Evolutionary conservation across 805 yeast species (phyloP).

Genomic region (Priceomyces carsonii): DNA sequence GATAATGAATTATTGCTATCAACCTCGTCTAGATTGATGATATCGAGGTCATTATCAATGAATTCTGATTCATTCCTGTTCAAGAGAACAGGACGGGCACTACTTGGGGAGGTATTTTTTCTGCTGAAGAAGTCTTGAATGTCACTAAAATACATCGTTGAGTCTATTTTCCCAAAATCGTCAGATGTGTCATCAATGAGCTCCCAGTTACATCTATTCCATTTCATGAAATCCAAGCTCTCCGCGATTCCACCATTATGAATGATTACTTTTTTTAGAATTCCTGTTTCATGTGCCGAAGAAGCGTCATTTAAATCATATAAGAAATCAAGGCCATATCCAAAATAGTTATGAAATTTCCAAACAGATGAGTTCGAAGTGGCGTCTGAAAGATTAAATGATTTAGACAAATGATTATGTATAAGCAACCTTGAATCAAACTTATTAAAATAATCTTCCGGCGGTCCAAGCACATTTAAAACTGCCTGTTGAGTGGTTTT

Average conservation of each 20-base stretch:
- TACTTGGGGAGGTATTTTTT: slow-evolving; percentile 9
- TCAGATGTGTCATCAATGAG: slow-evolving; percentile 17
- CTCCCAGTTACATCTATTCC: slow-evolving; percentile 52
- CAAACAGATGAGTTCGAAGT: slow-evolving; percentile 12
- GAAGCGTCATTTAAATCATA: slow-evolving; percentile 39
- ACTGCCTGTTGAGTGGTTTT: slow-evolving; percentile 51
- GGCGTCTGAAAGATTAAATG: slow-evolving; percentile 11
- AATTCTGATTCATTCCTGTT: slow-evolving; percentile 43
- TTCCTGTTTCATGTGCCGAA: slow-evolving; percentile 22
- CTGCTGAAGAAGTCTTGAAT: slow-evolving; percentile 20
- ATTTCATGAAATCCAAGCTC: slow-evolving; percentile 53
- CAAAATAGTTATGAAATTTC: slow-evolving; percentile 58
- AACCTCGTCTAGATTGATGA: slow-evolving; percentile 25
- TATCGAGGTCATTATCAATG: slow-evolving; percentile 36
- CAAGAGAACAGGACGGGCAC: slow-evolving; percentile 33
- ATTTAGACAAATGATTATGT: slow-evolving; percentile 30
- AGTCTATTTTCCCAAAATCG: slow-evolving; percentile 10
- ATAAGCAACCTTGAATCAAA: slow-evolving; percentile 45
- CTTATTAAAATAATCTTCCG: slow-evolving; percentile 51
- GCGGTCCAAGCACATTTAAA: slow-evolving; percentile 52
- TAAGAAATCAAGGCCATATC: slow-evolving; percentile 54
- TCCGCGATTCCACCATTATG: slow-evolving; percentile 55
- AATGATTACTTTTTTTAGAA: slow-evolving; percentile 46
- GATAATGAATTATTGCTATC: slow-evolving; percentile 5
- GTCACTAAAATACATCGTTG: slow-evolving; percentile 32